Base-by-base conservation (phyloP, 768 basidiomycete genomes). In the Leccinum subgranulosum region DNA sequence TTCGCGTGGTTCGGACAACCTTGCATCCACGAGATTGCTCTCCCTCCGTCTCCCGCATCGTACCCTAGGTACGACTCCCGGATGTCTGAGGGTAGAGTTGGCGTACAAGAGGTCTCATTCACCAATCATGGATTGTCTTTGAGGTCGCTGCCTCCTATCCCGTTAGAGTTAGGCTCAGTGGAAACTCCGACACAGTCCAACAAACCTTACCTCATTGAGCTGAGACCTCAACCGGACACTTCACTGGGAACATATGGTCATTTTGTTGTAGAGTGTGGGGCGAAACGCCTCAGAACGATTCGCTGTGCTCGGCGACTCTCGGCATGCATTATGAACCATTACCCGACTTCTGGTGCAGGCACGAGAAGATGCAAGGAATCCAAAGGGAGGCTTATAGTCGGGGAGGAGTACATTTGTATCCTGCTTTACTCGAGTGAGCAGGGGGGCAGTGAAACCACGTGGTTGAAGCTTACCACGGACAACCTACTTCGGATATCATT, bases 31-130 rank as follows among this genome's bases (percentile, higher is more conserved):
- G 51, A 64, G 23, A 46, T 50, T 49, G 51, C 64, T 23, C 34
- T 64, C 23, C 64, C 64, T 23, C 49, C 49, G 1, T 64, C 49
- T 5, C 63, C 63, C 3, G 47, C 52, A 39, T 65, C 60, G 45
- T 64, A 64, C 33, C 33, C 36, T 1, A 25, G 10, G 10, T 63
- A 59, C 34, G 62, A 59, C 11, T 11, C 21, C 0, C 28, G 29
- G 12, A 9, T 54, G 3, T 43, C n/a, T 15, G 25, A 47, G 23
- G 28, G 29, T 28, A 41, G 53, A 14, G 43, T 19, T n/a, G 61
- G 61, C 19, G 51, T 53, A 21, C 51, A 15, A 19, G 23, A 53
- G 9, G 51, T 61, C 33, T 33, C 28, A 17, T 53, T 61, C 28
- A 57, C 41, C 33, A n/a, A 21, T 2, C 3, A 46, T n/a, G 60